Conservation (phyloP, 495 filamentous ascomycete species). For the Daldinia grandis region DNA sequence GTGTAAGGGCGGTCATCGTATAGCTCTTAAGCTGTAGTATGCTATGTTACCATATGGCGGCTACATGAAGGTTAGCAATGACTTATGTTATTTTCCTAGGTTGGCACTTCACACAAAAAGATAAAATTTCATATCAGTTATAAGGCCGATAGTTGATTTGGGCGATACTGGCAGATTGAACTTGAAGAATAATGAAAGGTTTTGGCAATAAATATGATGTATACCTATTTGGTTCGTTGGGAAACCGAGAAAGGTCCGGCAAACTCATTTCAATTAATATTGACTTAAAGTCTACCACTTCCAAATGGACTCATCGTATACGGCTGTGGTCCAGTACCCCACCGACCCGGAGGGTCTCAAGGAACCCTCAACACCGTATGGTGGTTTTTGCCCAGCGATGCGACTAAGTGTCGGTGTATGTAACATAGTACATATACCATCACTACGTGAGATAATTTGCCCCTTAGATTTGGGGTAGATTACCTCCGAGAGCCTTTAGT, state of each 20-base stretch:
- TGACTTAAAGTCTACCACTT: background rate
- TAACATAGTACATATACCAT: background rate
- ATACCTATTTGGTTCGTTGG: background rate
- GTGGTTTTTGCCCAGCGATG: background rate
- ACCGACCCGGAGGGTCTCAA: background rate
- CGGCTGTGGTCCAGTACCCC: background rate
- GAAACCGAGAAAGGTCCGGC: background rate
- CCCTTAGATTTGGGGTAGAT: background rate
- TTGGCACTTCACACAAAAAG: too few relatives aligned
- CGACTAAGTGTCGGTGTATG: background rate
- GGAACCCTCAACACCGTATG: background rate
- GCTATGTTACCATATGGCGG: background rate
- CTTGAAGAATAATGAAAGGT: background rate
- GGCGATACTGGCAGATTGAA: background rate
- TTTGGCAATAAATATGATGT: background rate
- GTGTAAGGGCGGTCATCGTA: constrained; percentile 38
- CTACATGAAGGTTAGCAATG: background rate
- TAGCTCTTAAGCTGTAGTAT: background rate
- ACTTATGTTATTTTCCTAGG: too few relatives aligned
- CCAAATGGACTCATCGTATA: background rate
- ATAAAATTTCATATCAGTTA: too few relatives aligned
- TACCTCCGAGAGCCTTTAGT: background rate
- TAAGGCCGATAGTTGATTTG: background rate
- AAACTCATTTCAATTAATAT: background rate
- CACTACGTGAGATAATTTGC: background rate